Conservation (phyloP, 768 basidiomycete genomes). For the Tulasnella sp. region DNA sequence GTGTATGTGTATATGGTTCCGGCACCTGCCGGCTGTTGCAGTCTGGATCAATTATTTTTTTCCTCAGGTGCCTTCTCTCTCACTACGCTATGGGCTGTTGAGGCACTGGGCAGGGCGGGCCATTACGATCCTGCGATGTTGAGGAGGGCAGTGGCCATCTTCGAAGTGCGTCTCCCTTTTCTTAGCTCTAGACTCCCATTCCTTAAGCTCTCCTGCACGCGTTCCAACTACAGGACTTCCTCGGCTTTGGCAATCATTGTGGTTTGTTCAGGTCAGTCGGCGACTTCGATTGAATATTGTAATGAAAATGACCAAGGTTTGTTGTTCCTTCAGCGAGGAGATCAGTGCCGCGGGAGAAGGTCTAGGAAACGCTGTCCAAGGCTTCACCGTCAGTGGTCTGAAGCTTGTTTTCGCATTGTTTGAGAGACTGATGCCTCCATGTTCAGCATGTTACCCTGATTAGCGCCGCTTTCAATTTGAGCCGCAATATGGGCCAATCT, state of each 20-base stretch:
- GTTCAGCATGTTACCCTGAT: slow-evolving; percentile 17
- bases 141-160: slow-evolving; percentile 66
- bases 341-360: slow-evolving; percentile 28
- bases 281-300: not conserved
- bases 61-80: slow-evolving; percentile 55
- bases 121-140: slow-evolving; percentile 60
- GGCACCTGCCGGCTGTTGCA: not conserved
- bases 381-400: slow-evolving; percentile 46
- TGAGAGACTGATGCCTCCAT: not conserved
- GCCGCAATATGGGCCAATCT: slow-evolving; percentile 9
- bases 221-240: slow-evolving; percentile 59
- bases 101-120: slow-evolving; percentile 63
- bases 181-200: slow-evolving; percentile 75
- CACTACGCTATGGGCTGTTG: slow-evolving; percentile 35
- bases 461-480: slow-evolving; percentile 16
- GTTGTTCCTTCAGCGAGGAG: slow-evolving; percentile 5
- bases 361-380: slow-evolving; percentile 79
- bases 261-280: slow-evolving; percentile 46
- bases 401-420: not conserved
- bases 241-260: slow-evolving; percentile 14
- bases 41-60: not conserved
- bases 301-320: not conserved
- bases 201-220: slow-evolving; percentile 36
- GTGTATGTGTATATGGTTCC: not conserved
- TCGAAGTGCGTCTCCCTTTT: slow-evolving; percentile 68